Evolutionary conservation across 2,329 filamentous ascomycete species (phyloP).

Genomic region (Pseudocercospora macadamiae): DNA sequence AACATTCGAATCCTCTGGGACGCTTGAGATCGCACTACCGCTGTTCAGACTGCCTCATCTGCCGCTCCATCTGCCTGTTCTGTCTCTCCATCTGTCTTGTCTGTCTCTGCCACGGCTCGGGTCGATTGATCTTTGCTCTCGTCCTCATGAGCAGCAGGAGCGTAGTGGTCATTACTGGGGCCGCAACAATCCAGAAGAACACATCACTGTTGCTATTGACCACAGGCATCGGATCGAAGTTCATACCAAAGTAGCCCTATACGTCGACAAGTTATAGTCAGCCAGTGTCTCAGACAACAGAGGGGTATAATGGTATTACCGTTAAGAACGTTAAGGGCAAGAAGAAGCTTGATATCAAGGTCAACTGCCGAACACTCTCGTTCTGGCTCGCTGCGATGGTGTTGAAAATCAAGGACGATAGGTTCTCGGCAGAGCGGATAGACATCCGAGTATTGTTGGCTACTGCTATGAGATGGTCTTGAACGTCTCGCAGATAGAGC

Average conservation of each 20-base stretch:
- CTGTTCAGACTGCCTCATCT: slow-evolving; percentile 4
- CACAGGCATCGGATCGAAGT: slow-evolving; percentile 57
- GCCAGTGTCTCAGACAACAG: no score
- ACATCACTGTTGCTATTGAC: slow-evolving; percentile 37
- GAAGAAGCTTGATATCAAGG: slow-evolving; percentile 85
- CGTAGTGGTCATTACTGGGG: slow-evolving; percentile 79
- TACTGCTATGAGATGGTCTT: slow-evolving; percentile 85
- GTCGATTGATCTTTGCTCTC: slow-evolving; percentile 11
- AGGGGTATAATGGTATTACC: no score
- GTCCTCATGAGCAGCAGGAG: slow-evolving; percentile 60
- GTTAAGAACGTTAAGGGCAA: slow-evolving; percentile 86
- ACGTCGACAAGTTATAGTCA: no score
- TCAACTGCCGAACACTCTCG: slow-evolving; percentile 87
- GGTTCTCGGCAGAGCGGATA: slow-evolving; percentile 70
- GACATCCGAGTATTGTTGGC: slow-evolving; percentile 79
- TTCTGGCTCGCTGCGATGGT: slow-evolving; percentile 87
- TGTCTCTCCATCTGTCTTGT: background rate
- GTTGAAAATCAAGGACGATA: slow-evolving; percentile 93
- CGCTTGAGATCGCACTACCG: no score
- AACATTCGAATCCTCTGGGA: no score
- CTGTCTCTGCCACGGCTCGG: slow-evolving; percentile 11
- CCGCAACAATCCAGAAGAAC: slow-evolving; percentile 74
- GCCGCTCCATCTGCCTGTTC: slow-evolving; percentile 6
- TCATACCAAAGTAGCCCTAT: slow-evolving; percentile 60
- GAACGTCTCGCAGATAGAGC: slow-evolving; percentile 85